Conservation (phyloP, 2,329 filamentous ascomycete species). For the Beauveria pseudobassiana region DNA sequence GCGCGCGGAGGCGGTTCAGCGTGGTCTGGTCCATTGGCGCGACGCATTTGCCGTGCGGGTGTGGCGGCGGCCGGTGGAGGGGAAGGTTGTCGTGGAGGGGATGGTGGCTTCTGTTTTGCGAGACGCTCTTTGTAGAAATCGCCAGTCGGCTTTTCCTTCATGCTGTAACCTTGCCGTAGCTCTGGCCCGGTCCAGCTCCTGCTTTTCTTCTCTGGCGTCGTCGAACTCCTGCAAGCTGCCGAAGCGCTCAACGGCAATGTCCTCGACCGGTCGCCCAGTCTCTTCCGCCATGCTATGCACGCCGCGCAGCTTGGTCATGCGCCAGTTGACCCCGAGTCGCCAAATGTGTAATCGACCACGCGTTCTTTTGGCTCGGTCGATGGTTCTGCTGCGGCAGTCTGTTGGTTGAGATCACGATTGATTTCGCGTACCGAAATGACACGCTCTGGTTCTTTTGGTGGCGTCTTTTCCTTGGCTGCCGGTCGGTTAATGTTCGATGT, state of each 20-base stretch:
- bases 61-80: slow-evolving; percentile 20
- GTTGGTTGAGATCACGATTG: slow-evolving; percentile 56
- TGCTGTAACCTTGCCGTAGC: slow-evolving; percentile 78
- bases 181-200: slow-evolving; percentile 75
- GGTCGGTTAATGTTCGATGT: slow-evolving; percentile 71
- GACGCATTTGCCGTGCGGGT: too few species aligned
- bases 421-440: slow-evolving; percentile 75
- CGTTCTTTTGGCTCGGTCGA: slow-evolving; percentile 40
- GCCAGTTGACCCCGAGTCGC: slow-evolving; percentile 84
- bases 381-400: background rate
- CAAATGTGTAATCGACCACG: slow-evolving; percentile 70
- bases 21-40: slow-evolving; percentile 62
- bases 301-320: slow-evolving; percentile 88
- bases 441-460: slow-evolving; percentile 52
- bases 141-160: slow-evolving; percentile 80
- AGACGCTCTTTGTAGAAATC: slow-evolving; percentile 77
- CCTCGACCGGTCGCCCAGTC: slow-evolving; percentile 64
- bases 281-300: slow-evolving; percentile 77
- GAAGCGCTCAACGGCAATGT: slow-evolving; percentile 75
- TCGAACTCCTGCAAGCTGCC: slow-evolving; percentile 81
- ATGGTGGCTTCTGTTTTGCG: slow-evolving; percentile 36
- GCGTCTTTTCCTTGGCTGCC: slow-evolving; percentile 46
- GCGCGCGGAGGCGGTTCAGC: slow-evolving; percentile 83
- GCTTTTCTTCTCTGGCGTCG: slow-evolving; percentile 84
- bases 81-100: slow-evolving; percentile 27